Conservation (phyloP, 2,329 filamentous ascomycete genomes). For the Clonostachys rhizophaga region DNA sequence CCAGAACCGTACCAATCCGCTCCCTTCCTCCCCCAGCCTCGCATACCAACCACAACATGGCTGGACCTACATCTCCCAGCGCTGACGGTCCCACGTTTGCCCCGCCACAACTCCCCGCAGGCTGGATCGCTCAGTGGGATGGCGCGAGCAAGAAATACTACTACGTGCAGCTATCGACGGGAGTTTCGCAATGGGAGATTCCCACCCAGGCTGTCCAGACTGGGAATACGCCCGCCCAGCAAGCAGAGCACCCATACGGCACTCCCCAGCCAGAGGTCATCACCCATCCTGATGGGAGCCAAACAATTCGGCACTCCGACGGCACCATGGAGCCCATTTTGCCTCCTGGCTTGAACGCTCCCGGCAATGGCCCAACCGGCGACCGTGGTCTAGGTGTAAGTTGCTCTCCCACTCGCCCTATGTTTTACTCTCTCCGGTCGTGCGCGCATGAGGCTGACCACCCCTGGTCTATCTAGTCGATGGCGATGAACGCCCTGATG, state of each 20-base stretch:
- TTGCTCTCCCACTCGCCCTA: constrained; percentile 11
- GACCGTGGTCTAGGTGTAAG: constrained; percentile 64
- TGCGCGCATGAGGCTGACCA: neutral
- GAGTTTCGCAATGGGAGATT: constrained; percentile 69
- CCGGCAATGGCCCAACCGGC: constrained; percentile 44
- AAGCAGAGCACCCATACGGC: constrained; percentile 58
- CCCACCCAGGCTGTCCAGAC: constrained; percentile 61
- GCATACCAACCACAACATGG: constrained; percentile 31
- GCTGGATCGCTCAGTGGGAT: constrained; percentile 70
- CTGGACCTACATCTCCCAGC: constrained; percentile 52
- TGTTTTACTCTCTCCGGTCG: constrained; percentile 1
- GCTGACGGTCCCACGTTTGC: constrained; percentile 54
- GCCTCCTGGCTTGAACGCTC: constrained; percentile 44
- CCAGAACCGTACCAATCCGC: neutral
- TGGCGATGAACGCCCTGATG: constrained; percentile 57
- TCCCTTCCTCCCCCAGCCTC: neutral
- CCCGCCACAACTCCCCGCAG: constrained; percentile 56
- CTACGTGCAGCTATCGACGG: constrained; percentile 68
- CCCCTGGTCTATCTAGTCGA: constrained; percentile 31
- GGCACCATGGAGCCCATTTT: constrained; percentile 56
- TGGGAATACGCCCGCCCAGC: constrained; percentile 53
- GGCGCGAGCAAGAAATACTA: constrained; percentile 61
- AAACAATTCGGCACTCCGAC: constrained; percentile 56
- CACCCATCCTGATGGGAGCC: constrained; percentile 57
- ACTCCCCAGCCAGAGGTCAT: constrained; percentile 50